Base-by-base conservation (phyloP, 148 eudicot species). In the Suaeda aralocaspica region DNA sequence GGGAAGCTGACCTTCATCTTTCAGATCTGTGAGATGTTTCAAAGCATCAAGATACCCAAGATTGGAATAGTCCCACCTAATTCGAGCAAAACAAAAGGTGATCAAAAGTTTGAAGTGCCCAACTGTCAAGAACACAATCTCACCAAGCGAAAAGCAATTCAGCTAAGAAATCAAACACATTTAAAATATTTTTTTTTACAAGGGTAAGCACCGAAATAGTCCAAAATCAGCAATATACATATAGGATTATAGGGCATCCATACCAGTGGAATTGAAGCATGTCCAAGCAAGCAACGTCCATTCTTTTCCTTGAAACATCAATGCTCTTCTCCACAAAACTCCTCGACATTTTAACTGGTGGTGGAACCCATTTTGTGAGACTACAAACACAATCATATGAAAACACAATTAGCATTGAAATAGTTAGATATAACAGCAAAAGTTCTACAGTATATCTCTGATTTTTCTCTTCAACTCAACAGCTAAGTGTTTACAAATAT, bases 231-330 rank as follows among this genome's bases (percentile, higher is more conserved):
- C n/a, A 52, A 68, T 5, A 64, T 8, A 61, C 26, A 42, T 6
- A 59, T 42, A 51, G n/a, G n/a, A n/a, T n/a, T n/a, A 33, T 74
- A 62, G 66, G 52, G 66, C 34, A 24, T 36, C 49, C 70, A 36
- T 89, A 94, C 99, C 97, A 94, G 66, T 94, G 97, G 75, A 94
- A 94, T 68, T 91, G 97, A 84, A 94, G 99, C 97, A 94, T 94
- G 85, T 94, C 99, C 80, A 91, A 81, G 68, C 84, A 72, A 68
- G 86, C 83, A 77, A 94, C 99, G 76, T 91, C 99, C 99, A 91
- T 94, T 82, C 97, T 87, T 79, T 82, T 94, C 59, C 93, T 81
- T 31, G 99, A 94, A 53, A 87, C 84, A 50, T 94, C 79, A 61
- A 94, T 89, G 91, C 79, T 87, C 67, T 80, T 72, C 59, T 84